phyloP scores from a whole-genome alignment of 2,329 filamentous ascomycete genomes.

The Aphanocladium album region DNA sequence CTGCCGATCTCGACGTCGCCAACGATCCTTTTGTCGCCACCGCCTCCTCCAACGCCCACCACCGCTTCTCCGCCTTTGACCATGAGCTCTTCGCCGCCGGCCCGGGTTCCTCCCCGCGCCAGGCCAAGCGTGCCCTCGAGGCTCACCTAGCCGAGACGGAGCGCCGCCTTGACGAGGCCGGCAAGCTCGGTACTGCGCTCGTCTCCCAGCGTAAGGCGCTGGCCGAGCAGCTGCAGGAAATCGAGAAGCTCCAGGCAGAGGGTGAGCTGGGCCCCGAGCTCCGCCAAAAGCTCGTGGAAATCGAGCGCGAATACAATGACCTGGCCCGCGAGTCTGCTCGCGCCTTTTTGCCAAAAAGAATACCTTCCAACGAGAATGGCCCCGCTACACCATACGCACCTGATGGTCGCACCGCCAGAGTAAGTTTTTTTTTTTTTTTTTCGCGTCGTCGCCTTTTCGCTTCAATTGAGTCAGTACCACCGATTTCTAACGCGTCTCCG shows the following conservation, averaged over 20 bases:
- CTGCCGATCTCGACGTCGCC: slow-evolving; percentile 38
- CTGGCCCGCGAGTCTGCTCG: slow-evolving; percentile 84
- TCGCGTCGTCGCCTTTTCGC: slow-evolving; percentile 1
- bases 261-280: slow-evolving; percentile 78
- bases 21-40: slow-evolving; percentile 56
- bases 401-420: slow-evolving; percentile 47
- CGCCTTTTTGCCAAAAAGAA: slow-evolving; percentile 78
- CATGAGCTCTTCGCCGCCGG: slow-evolving; percentile 72
- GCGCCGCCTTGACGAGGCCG: slow-evolving; percentile 83
- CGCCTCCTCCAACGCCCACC: slow-evolving; percentile 41
- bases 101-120: slow-evolving; percentile 71
- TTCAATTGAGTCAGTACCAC: slow-evolving; percentile 3
- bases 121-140: slow-evolving; percentile 83
- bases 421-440: slow-evolving; percentile 38
- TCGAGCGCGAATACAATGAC: slow-evolving; percentile 94
- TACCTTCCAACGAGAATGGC: slow-evolving; percentile 62
- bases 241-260: slow-evolving; percentile 72
- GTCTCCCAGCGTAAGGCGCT: slow-evolving; percentile 83
- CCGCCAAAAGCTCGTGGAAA: slow-evolving; percentile 73
- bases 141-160: slow-evolving; percentile 92
- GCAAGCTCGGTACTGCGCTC: slow-evolving; percentile 79
- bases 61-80: slow-evolving; percentile 81
- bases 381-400: slow-evolving; percentile 49
- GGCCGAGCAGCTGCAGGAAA: slow-evolving; percentile 73
- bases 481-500: slow-evolving; percentile 12